Percentiles rank a stretch among this genome's conserved stretches.
phyloP scores from a whole-genome alignment of 2,329 filamentous ascomycete genomes.

The Pestalotiopsis sp. region DNA sequence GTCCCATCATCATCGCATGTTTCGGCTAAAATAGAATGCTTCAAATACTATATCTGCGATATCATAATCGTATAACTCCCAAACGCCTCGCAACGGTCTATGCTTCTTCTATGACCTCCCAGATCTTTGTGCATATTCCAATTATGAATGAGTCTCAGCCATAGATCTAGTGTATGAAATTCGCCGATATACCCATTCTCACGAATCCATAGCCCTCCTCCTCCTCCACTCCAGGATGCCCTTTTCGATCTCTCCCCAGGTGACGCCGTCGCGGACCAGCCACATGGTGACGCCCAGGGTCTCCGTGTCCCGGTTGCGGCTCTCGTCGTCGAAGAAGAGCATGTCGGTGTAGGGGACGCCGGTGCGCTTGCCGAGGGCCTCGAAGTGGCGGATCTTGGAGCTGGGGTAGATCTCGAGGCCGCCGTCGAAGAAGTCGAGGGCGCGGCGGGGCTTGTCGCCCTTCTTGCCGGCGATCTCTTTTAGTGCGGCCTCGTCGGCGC shows the following conservation, averaged over 20 bases:
- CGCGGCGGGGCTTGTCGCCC: slow-evolving; percentile 40
- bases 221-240: slow-evolving; percentile 83
- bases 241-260: slow-evolving; percentile 73
- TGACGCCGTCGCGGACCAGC: slow-evolving; percentile 79
- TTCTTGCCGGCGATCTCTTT: slow-evolving; percentile 20
- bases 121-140: neutral
- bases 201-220: slow-evolving; percentile 49
- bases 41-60: neutral
- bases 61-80: neutral
- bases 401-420: slow-evolving; percentile 72
- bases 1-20: neutral
- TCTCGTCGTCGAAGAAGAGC: slow-evolving; percentile 95
- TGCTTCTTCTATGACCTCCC: neutral
- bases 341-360: slow-evolving; percentile 79
- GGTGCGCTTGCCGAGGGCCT: slow-evolving; percentile 70
- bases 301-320: slow-evolving; percentile 81
- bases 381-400: slow-evolving; percentile 85
- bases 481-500: slow-evolving; percentile 15
- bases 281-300: slow-evolving; percentile 81
- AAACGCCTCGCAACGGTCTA: neutral
- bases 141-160: neutral
- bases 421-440: slow-evolving; percentile 63
- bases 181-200: neutral
- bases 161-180: neutral
- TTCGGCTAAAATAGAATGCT: neutral